Conservation (phyloP, 257 asterid species). For the Primulina tabacum region DNA sequence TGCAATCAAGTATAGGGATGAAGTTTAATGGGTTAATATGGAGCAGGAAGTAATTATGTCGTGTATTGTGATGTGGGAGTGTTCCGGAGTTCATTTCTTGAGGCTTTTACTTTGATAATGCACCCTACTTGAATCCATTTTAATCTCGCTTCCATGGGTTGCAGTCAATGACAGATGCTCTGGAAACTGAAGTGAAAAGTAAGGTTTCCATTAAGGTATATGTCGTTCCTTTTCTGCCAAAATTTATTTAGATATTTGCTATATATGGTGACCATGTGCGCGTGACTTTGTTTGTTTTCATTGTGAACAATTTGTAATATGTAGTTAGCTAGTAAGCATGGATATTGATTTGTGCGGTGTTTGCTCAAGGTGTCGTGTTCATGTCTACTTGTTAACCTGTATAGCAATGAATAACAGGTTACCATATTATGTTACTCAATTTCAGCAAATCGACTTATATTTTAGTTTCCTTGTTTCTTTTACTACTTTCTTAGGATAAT, state of each 20-base stretch:
- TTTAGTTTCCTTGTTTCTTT: too few species aligned
- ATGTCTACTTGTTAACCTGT: too few species aligned
- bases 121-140: slow-evolving; percentile 5
- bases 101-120: neutral
- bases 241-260: neutral
- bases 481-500: too few species aligned
- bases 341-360: too few species aligned
- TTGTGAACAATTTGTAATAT: slow-evolving; percentile 14
- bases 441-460: too few species aligned
- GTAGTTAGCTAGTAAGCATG: neutral
- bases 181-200: slow-evolving; percentile 73
- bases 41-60: neutral
- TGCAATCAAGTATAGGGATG: too few species aligned
- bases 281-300: neutral
- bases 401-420: too few species aligned
- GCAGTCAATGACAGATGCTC: slow-evolving; percentile 88
- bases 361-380: too few species aligned
- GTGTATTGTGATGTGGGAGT: too few species aligned
- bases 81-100: neutral
- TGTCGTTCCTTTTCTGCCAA: slow-evolving; percentile 10
- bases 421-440: too few species aligned
- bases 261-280: slow-evolving; percentile 5
- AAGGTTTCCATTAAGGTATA: slow-evolving; percentile 76
- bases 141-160: slow-evolving; percentile 19
- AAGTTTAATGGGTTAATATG: neutral